Conservation (phyloP, 2,329 filamentous ascomycete species). For the Botrytis medusae region DNA sequence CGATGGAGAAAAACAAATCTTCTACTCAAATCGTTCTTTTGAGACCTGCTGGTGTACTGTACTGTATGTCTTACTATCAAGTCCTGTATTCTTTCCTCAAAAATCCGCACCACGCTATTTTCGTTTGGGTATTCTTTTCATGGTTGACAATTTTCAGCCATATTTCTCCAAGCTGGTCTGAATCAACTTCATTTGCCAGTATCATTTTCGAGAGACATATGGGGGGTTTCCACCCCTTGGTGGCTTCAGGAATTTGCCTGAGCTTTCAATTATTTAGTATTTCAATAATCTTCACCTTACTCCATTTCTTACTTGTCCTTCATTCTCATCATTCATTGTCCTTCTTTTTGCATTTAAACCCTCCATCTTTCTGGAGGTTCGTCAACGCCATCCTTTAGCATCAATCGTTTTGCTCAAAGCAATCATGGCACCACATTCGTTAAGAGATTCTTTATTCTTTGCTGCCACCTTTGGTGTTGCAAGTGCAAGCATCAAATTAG, state of each 20-base stretch:
- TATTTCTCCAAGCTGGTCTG: background rate
- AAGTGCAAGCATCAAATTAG: conserved; percentile 21
- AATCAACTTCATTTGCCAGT: background rate
- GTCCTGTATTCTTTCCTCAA: background rate
- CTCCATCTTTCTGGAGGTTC: conserved; percentile 7
- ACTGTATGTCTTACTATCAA: conserved; percentile 1
- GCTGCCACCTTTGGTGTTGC: conserved; percentile 19
- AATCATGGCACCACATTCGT: conserved; percentile 21
- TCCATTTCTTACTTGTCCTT: background rate
- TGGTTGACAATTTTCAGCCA: background rate
- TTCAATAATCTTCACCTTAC: conserved; percentile 12
- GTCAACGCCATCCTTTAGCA: conserved; percentile 15
- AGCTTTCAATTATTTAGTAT: conserved; percentile 16
- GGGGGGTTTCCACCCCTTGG: background rate
- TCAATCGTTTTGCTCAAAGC: conserved; percentile 19
- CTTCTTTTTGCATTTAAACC: conserved; percentile 13
- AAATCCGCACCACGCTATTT: background rate
- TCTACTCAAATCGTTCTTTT: background rate
- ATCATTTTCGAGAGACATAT: background rate
- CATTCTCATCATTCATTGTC: conserved; percentile 11
- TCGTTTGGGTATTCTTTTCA: background rate
- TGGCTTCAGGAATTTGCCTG: background rate
- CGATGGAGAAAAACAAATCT: background rate
- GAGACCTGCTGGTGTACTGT: background rate
- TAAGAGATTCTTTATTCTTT: conserved; percentile 16